These are phyloP conservation scores for Candida jianshihensis DNA, from an alignment of 805 yeast genomes.

Conservation along the genomic window DNA sequence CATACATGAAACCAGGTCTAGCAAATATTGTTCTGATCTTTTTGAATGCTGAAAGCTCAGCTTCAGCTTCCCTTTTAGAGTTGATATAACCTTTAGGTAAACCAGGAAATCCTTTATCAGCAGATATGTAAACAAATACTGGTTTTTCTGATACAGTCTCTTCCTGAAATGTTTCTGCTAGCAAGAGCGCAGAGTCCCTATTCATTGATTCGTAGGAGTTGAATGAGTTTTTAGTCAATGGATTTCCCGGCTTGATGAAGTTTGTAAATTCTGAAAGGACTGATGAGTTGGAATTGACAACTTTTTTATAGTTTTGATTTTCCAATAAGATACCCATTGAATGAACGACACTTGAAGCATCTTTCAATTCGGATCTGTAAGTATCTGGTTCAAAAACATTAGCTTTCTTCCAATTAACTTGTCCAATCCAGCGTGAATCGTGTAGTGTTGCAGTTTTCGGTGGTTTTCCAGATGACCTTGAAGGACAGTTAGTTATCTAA, in stretches of 20 bases:
- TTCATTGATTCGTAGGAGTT: slow-evolving; percentile 59
- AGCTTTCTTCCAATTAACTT: slow-evolving; percentile 62
- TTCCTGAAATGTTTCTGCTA: slow-evolving; percentile 49
- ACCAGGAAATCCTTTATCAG: slow-evolving; percentile 64
- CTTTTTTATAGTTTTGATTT: slow-evolving; percentile 57
- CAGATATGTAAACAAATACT: slow-evolving; percentile 71
- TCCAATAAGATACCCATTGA: slow-evolving; percentile 74
- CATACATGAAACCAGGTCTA: slow-evolving; percentile 84
- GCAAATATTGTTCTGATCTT: slow-evolving; percentile 53
- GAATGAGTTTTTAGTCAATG: slow-evolving; percentile 36
- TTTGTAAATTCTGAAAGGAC: slow-evolving; percentile 29
- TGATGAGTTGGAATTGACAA: slow-evolving; percentile 25
- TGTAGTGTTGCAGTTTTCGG: slow-evolving; percentile 27
- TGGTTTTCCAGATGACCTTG: slow-evolving; percentile 45
- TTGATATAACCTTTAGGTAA: slow-evolving; percentile 65
- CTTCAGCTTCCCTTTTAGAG: slow-evolving; percentile 75
- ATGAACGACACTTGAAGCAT: slow-evolving; percentile 68
- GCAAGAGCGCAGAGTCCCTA: slow-evolving; percentile 56
- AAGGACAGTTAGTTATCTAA: slow-evolving; percentile 2
- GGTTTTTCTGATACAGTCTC: slow-evolving; percentile 22
- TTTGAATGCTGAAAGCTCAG: slow-evolving; percentile 38
- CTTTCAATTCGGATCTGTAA: slow-evolving; percentile 39
- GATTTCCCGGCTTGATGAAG: slow-evolving; percentile 50
- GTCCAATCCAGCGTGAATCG: slow-evolving; percentile 41
- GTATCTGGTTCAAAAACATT: slow-evolving; percentile 61